These are phyloP conservation scores for Suillus hirtellus DNA, from an alignment of 768 basidiomycete genomes.

Conservation along the genomic window DNA sequence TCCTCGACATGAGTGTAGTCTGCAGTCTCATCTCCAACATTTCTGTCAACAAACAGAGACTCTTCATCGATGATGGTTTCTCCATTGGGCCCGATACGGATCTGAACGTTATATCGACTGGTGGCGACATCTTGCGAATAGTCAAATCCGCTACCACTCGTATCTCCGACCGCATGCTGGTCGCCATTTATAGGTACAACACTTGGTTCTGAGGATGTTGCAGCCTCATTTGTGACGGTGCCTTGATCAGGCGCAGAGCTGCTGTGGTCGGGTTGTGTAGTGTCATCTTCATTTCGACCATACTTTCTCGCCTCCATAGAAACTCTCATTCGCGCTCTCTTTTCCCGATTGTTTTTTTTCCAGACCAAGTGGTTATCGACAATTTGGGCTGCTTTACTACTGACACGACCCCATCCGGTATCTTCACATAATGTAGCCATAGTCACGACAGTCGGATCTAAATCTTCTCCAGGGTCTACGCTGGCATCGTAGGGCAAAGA, in stretches of 20 bases:
- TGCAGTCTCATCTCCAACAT: constrained; percentile 64
- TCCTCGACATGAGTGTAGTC: constrained; percentile 80
- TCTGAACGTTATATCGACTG: constrained; percentile 80
- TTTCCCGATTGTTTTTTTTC: constrained; percentile 70
- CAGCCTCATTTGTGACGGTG: constrained; percentile 8
- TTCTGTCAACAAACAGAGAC: constrained; percentile 76
- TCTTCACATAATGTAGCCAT: constrained; percentile 82
- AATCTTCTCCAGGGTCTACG: constrained; percentile 69
- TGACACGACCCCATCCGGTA: constrained; percentile 75
- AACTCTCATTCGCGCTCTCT: constrained; percentile 59
- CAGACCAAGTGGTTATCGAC: constrained; percentile 68
- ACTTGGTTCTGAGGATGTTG: constrained; percentile 19
- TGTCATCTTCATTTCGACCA: constrained; percentile 55
- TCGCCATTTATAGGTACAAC: constrained; percentile 3
- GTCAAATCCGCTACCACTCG: constrained; percentile 65
- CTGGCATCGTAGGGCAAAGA: constrained; percentile 59
- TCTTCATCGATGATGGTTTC: constrained; percentile 87
- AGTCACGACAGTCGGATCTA: constrained; percentile 82
- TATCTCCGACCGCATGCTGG: constrained; percentile 34
- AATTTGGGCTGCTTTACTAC: constrained; percentile 74
- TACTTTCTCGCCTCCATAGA: constrained; percentile 77
- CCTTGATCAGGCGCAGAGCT: constrained; percentile 13
- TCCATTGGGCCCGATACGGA: constrained; percentile 85
- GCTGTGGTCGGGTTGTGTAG: constrained; percentile 28
- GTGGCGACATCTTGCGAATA: constrained; percentile 64